Base-by-base conservation (phyloP, 768 basidiomycete species). In the Termitomyces eurrhizus region DNA sequence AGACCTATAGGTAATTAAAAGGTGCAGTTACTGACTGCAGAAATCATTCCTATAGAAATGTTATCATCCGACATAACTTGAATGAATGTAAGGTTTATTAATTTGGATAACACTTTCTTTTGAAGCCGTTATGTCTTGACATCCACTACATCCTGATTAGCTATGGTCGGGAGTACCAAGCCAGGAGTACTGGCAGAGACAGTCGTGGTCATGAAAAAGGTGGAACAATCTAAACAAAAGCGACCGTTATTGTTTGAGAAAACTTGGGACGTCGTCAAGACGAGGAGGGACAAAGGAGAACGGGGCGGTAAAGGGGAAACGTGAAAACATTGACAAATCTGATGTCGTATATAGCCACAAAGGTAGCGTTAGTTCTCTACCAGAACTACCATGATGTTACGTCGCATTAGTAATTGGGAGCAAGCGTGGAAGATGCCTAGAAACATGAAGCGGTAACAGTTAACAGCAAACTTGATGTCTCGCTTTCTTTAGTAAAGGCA, bases 71-170 rank as follows among this genome's bases (percentile, higher is more conserved):
- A 69, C 13, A 63, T 66, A 24, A 60, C 64, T 63, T 52, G 9
- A 29, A 46, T 45, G 37, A 44, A 21, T 21, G 21, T 21, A 21
- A 21, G 21, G 21, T 21, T 39, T n/a, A n/a, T n/a, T n/a, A n/a
- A n/a, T n/a, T n/a, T n/a, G n/a, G n/a, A n/a, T n/a, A n/a, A 80
- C 65, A 58, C 82, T 65, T 21, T 78, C 74, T 11, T 11, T 66
- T 67, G 16, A 80, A 58, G 83, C 83, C 0, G 73, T 73, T 60
- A 69, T 65, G 60, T 80, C 78, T 37, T 79, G 78, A 67, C 85
- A 86, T 39, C 75, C 65, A 4, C 69, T 18, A 41, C 76, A 5
- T 69, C 72, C 3, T 70, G 73, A 58, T 85, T 29, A 29, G 21
- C 79, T 52, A 35, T 24, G 35, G 48, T 33, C 24, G n/a, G 37